Evolutionary conservation across 495 filamentous ascomycete species (phyloP).

Genomic region (Annulohypoxylon stygium): DNA sequence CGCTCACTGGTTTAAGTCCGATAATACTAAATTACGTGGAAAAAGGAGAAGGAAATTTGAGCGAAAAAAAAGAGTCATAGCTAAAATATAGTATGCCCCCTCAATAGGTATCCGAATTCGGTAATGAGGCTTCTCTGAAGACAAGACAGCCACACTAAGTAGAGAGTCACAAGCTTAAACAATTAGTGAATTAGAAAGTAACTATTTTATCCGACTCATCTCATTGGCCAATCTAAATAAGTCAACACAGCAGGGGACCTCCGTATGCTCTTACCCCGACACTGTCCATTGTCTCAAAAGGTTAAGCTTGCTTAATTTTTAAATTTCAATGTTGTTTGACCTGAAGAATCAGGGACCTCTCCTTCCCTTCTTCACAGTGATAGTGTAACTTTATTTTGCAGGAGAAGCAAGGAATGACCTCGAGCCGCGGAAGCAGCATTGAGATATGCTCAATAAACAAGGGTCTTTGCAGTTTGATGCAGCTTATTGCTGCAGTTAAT

Average conservation of each 20-base stretch:
- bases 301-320: conserved; percentile 7
- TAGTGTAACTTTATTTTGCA: conserved; percentile 29
- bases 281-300: conserved; percentile 1
- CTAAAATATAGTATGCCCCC: conserved; percentile 12
- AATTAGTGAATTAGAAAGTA: conserved; percentile 21
- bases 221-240: conserved; percentile 34
- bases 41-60: background rate
- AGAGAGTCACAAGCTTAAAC: background rate
- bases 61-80: conserved; percentile 8
- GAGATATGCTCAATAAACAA: conserved; percentile 13
- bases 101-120: conserved; percentile 13
- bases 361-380: conserved; percentile 21
- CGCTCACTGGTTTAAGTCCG: conserved; percentile 4
- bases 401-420: conserved; percentile 28
- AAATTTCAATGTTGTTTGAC: background rate
- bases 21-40: background rate
- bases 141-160: background rate
- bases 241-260: conserved; percentile 22
- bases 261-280: conserved; percentile 19
- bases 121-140: conserved; percentile 10
- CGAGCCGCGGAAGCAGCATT: conserved; percentile 25
- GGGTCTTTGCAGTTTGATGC: conserved; percentile 27
- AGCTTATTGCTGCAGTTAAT: conserved; percentile 35
- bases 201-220: conserved; percentile 28
- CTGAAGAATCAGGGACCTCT: conserved; percentile 7